Evolutionary conservation across 192 early-diverging fungal species (phyloP).

Genomic region (Chytriomyces sp.): DNA sequence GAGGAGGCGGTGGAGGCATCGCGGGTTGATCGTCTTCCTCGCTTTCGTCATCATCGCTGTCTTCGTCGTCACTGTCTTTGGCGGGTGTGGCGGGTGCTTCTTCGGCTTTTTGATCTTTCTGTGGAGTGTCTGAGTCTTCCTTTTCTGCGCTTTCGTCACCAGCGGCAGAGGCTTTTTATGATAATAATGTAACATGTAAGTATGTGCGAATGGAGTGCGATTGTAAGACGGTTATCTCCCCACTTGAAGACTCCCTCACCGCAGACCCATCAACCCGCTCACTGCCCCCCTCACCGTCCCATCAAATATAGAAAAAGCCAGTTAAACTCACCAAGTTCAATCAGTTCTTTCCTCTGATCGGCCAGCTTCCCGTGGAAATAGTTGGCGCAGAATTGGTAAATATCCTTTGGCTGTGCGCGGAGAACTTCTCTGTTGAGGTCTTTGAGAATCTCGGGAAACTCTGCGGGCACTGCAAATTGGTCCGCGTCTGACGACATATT

Average conservation of each 20-base stretch:
- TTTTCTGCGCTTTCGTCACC: constrained; percentile 45
- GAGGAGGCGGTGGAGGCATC: constrained; percentile 58
- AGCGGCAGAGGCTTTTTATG: constrained; percentile 25
- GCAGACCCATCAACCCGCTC: neutral
- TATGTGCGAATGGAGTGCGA: neutral
- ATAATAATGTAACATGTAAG: neutral
- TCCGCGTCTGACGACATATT: neutral
- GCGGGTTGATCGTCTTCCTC: constrained; percentile 67
- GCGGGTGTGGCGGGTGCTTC: neutral
- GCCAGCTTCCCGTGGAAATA: constrained; percentile 87
- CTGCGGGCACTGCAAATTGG: constrained; percentile 51
- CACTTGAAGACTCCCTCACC: neutral
- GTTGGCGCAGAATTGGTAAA: constrained; percentile 90
- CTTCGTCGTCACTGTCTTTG: constrained; percentile 54
- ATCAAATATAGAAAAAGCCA: too few species aligned
- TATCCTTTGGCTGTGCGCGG: constrained; percentile 79
- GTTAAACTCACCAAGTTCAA: constrained; percentile 36
- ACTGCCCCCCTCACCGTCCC: too few species aligned
- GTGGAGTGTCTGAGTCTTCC: constrained; percentile 1
- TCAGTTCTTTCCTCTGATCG: constrained; percentile 63
- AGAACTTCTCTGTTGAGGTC: constrained; percentile 84
- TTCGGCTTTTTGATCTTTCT: constrained; percentile 25
- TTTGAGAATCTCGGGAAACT: constrained; percentile 71
- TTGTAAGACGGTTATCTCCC: neutral
- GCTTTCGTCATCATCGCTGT: constrained; percentile 60